phyloP scores from a whole-genome alignment of 768 basidiomycete species.

The Fomitopsis serialis region DNA sequence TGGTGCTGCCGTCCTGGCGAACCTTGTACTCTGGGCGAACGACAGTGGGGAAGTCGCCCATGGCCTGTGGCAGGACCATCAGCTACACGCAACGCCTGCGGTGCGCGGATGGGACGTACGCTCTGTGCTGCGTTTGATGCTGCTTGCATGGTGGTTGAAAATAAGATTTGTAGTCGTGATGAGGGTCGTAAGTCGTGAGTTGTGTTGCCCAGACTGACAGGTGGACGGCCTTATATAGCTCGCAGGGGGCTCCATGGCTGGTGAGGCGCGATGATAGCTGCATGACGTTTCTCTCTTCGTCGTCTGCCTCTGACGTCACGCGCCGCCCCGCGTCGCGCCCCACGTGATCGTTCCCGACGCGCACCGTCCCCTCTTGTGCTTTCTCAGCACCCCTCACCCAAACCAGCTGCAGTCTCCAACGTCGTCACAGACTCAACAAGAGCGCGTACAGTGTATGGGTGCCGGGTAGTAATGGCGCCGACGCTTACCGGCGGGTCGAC shows the following conservation, averaged over 20 bases:
- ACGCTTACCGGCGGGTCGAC: too few relatives aligned
- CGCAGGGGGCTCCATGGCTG: neutral
- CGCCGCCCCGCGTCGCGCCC: conserved; percentile 6
- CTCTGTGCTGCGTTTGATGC: conserved; percentile 24
- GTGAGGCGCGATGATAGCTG: conserved; percentile 5
- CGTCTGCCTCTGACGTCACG: conserved; percentile 12
- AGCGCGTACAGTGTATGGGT: too few relatives aligned
- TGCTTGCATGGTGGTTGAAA: conserved; percentile 21
- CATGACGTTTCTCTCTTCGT: conserved; percentile 8
- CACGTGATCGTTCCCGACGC: conserved; percentile 6
- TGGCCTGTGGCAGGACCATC: conserved; percentile 11
- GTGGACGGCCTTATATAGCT: conserved; percentile 1
- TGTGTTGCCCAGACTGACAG: neutral
- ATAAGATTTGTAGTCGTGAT: neutral
- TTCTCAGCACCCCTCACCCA: neutral
- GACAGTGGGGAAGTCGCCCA: conserved; percentile 35
- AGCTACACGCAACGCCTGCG: too few relatives aligned
- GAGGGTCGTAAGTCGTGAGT: neutral
- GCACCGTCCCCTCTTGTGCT: neutral
- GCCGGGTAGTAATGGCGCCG: too few relatives aligned
- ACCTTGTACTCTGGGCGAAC: conserved; percentile 41
- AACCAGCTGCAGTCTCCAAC: too few relatives aligned
- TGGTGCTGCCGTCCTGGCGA: conserved; percentile 47
- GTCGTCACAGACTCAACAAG: too few relatives aligned
- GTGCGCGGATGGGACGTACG: too few relatives aligned